Conservation (phyloP, 306 rosid genomes). For the Aeschynomene evenia region DNA sequence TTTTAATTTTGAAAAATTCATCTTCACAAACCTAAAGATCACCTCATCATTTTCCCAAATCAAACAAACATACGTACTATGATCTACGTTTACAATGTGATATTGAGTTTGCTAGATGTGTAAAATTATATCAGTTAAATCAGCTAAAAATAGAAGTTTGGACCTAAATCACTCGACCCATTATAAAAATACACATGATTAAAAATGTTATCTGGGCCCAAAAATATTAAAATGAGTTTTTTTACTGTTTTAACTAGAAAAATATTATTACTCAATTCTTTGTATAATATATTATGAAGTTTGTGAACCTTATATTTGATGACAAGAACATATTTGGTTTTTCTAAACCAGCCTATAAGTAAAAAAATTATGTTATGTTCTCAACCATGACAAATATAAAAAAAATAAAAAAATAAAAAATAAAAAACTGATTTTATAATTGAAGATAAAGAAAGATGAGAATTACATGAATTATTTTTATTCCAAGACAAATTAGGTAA, state of each 20-base stretch:
- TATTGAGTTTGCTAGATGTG: too few species aligned
- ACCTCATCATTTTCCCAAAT: slow-evolving; percentile 15
- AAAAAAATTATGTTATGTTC: slow-evolving; percentile 5
- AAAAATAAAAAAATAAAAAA: too few species aligned
- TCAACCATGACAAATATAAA: slow-evolving; percentile 24
- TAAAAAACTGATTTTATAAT: background rate
- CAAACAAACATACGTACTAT: background rate
- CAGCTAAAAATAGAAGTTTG: too few species aligned
- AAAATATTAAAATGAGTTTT: too few species aligned
- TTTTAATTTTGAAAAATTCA: background rate
- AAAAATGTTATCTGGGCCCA: too few species aligned
- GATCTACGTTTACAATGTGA: background rate
- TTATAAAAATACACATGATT: too few species aligned
- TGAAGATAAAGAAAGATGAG: background rate
- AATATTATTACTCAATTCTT: too few species aligned
- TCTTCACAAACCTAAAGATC: background rate
- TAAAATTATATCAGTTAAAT: too few species aligned
- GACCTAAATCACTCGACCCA: too few species aligned
- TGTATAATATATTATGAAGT: too few species aligned
- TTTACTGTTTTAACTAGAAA: too few species aligned
- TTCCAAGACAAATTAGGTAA: slow-evolving; percentile 14
- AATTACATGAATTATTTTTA: background rate
- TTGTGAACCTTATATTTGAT: slow-evolving; percentile 10
- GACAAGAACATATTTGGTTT: background rate
- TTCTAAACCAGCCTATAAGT: background rate